Base-by-base conservation (phyloP, 2,329 filamentous ascomycete species). In the Cylindrodendrum hubeiense region DNA sequence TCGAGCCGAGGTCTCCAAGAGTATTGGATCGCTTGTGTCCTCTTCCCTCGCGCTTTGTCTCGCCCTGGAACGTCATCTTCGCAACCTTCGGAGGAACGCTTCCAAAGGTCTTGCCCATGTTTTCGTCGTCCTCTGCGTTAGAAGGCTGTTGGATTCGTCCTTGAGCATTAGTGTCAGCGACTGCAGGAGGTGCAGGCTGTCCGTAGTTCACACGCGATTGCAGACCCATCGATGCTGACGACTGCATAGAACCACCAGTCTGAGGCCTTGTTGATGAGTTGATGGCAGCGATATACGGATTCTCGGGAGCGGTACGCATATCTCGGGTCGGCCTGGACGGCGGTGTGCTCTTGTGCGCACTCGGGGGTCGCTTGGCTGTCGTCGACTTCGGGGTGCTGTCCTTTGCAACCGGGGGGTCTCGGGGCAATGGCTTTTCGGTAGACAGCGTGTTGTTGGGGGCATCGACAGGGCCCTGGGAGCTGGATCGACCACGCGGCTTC, bases 81-180 rank as follows among this genome's bases (percentile, higher is more conserved):
- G 86, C 84, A 67, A 89, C 87, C 73, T 90, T 91, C 74, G 82
- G 79, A 61, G 84, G 87, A 69, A 85, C 86, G 75, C 80, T 88
- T 63, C 91, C 76, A 85, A 91, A 83, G 77, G 89, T 76, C 79
- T 91, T 82, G 83, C 90, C 77, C 52, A 91, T 87, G 15, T 90
- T 87, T 56, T 88, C 85, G 21, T 91, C 92, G 33, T 95, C 94
- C 69, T 88, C 89, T 3, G 61, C 66, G 41, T 73, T 76, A 1
- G 73, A 71, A 74, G 93, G 93, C 77, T 97, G 95, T 70, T 96
- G 93, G 74, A 98, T 94, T 68, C 92, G 92, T 68, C 94, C 95
- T 78, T 97, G 93, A 4, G 89, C 94, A 79, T 96, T 97, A 56
- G 94, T 96, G 71, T 92, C 91, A 52, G 94, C 94, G 65, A 98